These are phyloP conservation scores for Sarocladium strictum DNA, from an alignment of 2,329 filamentous ascomycete species.

Conservation along the genomic window DNA sequence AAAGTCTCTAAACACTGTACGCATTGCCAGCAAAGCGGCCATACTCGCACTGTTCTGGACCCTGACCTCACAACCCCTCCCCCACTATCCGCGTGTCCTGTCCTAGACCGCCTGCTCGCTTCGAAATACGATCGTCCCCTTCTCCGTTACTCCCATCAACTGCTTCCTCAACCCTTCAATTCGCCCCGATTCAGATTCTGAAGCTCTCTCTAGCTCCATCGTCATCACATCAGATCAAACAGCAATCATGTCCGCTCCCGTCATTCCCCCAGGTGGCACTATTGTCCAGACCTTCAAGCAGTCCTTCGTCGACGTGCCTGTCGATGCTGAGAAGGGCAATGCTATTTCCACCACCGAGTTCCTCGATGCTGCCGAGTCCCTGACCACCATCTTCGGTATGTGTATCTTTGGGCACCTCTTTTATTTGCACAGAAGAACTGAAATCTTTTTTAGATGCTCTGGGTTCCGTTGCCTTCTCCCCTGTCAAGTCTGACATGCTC, in stretches of 20 bases:
- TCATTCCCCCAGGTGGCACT: conserved; percentile 61
- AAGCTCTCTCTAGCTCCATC: conserved; percentile 6
- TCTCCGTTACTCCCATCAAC: conserved; percentile 12
- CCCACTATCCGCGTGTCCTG: conserved; percentile 3
- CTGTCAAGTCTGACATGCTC: conserved; percentile 85
- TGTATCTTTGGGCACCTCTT: neutral
- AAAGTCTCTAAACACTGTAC: neutral
- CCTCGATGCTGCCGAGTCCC: conserved; percentile 81
- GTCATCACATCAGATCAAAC: conserved; percentile 9
- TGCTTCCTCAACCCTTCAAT: neutral
- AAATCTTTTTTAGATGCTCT: conserved; percentile 44
- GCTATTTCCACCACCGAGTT: conserved; percentile 80
- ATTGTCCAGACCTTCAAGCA: conserved; percentile 81
- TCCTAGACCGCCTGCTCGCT: conserved; percentile 4
- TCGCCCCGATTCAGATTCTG: neutral
- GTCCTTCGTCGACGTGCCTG: conserved; percentile 77
- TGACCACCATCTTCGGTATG: conserved; percentile 80
- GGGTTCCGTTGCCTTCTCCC: conserved; percentile 71
- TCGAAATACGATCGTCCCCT: conserved; percentile 4
- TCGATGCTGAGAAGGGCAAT: conserved; percentile 68
- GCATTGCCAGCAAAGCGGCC: too few relatives aligned
- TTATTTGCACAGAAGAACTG: neutral
- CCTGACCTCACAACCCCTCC: conserved; percentile 8
- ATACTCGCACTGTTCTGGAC: conserved; percentile 8
- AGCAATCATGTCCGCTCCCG: conserved; percentile 44